These are phyloP conservation scores for Lactarius quietus DNA, from an alignment of 768 basidiomycete genomes.

Conservation along the genomic window DNA sequence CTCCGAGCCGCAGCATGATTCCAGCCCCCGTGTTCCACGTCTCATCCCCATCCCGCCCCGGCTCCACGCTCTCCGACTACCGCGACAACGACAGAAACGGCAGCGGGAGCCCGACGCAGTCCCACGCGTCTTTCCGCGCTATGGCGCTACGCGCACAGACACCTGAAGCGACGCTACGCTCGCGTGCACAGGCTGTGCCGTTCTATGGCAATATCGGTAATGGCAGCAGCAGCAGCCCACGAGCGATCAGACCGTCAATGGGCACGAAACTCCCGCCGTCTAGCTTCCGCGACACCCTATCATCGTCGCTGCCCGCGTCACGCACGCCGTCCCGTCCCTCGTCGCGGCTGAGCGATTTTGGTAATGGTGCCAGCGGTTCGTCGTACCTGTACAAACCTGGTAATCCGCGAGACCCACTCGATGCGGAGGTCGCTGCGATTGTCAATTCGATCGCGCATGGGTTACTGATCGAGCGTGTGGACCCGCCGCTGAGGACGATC, in stretches of 20 bases:
- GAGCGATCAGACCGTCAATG: conserved; percentile 39
- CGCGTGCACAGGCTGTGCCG: conserved; percentile 57
- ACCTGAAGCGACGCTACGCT: conserved; percentile 58
- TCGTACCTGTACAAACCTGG: conserved; percentile 60
- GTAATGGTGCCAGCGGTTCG: conserved; percentile 49
- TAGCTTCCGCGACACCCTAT: conserved; percentile 60
- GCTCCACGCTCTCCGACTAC: conserved; percentile 67
- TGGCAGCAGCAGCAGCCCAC: conserved; percentile 34
- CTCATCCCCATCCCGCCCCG: conserved; percentile 65
- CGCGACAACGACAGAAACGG: conserved; percentile 4
- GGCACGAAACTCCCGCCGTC: conserved; percentile 60
- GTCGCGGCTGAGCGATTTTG: conserved; percentile 56
- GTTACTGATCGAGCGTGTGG: conserved; percentile 72
- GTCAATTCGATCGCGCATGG: conserved; percentile 78
- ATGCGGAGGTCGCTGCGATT: conserved; percentile 69
- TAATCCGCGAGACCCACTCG: conserved; percentile 75
- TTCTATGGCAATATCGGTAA: conserved; percentile 40
- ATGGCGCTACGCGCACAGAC: conserved; percentile 57
- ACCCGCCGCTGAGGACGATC: conserved; percentile 62
- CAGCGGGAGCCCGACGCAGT: conserved; percentile 15
- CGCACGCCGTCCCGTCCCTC: conserved; percentile 48
- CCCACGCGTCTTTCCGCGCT: conserved; percentile 39
- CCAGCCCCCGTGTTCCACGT: conserved; percentile 73
- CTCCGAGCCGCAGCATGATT: conserved; percentile 81
- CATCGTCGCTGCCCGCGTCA: conserved; percentile 44